Conservation (phyloP, 805 yeast species). For the Lachancea mirantina region DNA sequence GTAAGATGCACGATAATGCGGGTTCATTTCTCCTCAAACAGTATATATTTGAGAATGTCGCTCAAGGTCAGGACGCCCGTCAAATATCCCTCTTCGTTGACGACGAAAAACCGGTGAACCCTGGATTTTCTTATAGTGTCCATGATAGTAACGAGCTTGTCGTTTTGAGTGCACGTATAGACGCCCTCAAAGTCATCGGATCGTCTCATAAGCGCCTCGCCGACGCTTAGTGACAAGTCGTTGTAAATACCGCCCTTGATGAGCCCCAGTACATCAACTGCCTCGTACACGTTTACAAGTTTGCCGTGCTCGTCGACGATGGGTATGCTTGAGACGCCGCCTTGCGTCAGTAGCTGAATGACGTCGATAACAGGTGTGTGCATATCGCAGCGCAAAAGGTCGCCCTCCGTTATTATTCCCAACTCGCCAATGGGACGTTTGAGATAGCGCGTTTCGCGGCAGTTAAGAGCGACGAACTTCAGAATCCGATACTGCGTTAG, state of each 20-base stretch:
- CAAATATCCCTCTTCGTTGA: conserved; percentile 72
- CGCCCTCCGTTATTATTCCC: conserved; percentile 49
- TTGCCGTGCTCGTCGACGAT: conserved; percentile 66
- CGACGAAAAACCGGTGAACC: conserved; percentile 85
- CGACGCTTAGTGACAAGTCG: conserved; percentile 84
- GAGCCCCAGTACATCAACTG: conserved; percentile 86
- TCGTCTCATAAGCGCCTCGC: conserved; percentile 84
- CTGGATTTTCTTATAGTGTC: conserved; percentile 89
- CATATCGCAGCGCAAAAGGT: conserved; percentile 76
- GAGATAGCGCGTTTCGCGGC: conserved; percentile 85
- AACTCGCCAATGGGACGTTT: conserved; percentile 68
- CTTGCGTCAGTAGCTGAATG: conserved; percentile 68
- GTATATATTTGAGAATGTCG: conserved; percentile 78
- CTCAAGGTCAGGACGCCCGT: conserved; percentile 84
- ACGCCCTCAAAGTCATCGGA: conserved; percentile 98
- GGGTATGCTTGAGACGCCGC: conserved; percentile 88
- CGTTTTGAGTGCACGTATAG: conserved; percentile 85
- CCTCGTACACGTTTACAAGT: conserved; percentile 86
- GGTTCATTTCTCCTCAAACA: conserved; percentile 46
- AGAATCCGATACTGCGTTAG: conserved; percentile 93
- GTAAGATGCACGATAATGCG: background rate
- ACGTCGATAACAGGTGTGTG: conserved; percentile 91
- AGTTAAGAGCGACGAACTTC: conserved; percentile 91
- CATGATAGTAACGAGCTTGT: conserved; percentile 79
- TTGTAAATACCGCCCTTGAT: conserved; percentile 92